A percentile compares a stretch with the other conserved stretches of the same genome.
Evolutionary conservation across 1,284 basidiomycete species (phyloP).

Genomic region (Xerocomus amazonicus): DNA sequence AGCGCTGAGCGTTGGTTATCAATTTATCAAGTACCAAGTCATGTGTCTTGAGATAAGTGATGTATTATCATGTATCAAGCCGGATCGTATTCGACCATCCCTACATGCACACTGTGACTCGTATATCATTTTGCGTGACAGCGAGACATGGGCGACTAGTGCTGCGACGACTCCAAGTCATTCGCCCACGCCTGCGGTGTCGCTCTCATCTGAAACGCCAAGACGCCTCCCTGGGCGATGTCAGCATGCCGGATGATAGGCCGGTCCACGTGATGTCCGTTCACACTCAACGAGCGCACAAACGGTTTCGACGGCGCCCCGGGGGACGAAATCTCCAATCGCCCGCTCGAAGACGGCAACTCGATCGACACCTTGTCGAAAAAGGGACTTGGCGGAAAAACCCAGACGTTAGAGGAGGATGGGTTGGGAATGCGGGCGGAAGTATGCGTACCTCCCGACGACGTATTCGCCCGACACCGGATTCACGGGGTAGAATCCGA

Average conservation of each 20-base stretch:
- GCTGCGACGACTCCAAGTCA: too few relatives aligned
- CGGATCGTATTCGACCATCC: too few relatives aligned
- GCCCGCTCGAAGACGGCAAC: slow-evolving; percentile 42
- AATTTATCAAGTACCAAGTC: too few relatives aligned
- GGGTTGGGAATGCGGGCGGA: too few relatives aligned
- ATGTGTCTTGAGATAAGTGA: too few relatives aligned
- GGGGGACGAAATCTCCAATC: slow-evolving; percentile 43
- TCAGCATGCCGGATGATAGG: slow-evolving; percentile 58
- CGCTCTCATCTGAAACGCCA: slow-evolving; percentile 46
- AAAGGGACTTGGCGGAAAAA: slow-evolving; percentile 33
- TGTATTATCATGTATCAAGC: too few relatives aligned
- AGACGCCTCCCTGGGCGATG: slow-evolving; percentile 51
- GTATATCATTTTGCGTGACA: too few relatives aligned
- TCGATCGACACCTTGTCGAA: slow-evolving; percentile 61
- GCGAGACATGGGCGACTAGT: too few relatives aligned
- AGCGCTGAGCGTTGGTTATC: too few relatives aligned
- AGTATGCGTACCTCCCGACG: slow-evolving; percentile 64
- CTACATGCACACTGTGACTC: too few relatives aligned
- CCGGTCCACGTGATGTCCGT: slow-evolving; percentile 40
- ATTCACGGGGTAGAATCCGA: slow-evolving; percentile 87
- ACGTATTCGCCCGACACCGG: slow-evolving; percentile 73
- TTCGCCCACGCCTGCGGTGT: too few relatives aligned
- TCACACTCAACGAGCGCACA: slow-evolving; percentile 53
- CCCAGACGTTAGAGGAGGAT: background rate
- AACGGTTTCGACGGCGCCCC: slow-evolving; percentile 58